Percentiles rank a stretch among this genome's conserved stretches.
These are phyloP conservation scores for Boletus rubescentipes DNA, from an alignment of 768 basidiomycete genomes.

Conservation along the genomic window DNA sequence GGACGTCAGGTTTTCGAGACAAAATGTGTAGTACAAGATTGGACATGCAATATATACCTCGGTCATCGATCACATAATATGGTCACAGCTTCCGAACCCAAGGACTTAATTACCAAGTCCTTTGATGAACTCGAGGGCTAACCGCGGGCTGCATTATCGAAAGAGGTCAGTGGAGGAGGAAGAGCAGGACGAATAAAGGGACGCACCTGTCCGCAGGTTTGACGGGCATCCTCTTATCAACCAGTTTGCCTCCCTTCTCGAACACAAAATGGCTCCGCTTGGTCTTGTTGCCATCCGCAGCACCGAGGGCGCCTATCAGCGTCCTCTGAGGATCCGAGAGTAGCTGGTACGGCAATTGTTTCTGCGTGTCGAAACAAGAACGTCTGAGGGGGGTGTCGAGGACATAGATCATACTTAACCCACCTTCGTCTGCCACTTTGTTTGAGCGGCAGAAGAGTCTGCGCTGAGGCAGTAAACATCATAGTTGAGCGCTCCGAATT, in stretches of 20 bases:
- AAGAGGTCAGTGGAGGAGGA: not conserved
- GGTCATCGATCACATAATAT: not conserved
- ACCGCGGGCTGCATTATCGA: constrained; percentile 45
- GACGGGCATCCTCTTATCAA: constrained; percentile 83
- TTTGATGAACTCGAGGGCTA: constrained; percentile 72
- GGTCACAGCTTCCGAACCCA: not conserved
- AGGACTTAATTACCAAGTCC: constrained; percentile 18
- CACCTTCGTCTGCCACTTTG: constrained; percentile 86
- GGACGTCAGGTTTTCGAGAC: not conserved
- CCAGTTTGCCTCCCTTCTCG: constrained; percentile 84
- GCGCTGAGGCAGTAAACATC: constrained; percentile 83
- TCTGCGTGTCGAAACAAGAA: constrained; percentile 42
- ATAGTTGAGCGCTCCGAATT: constrained; percentile 64
- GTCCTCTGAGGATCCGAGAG: constrained; percentile 86
- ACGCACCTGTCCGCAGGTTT: constrained; percentile 80
- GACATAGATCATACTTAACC: constrained; percentile 8
- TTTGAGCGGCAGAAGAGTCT: constrained; percentile 71
- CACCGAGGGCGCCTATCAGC: constrained; percentile 81
- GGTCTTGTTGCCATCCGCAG: constrained; percentile 75
- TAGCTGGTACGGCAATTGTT: constrained; percentile 80
- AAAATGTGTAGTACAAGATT: constrained; percentile 7
- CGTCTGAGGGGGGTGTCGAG: not conserved
- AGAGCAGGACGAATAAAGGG: not conserved
- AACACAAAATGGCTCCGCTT: constrained; percentile 95
- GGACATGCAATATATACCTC: constrained; percentile 7